Base-by-base conservation (phyloP, 345 rosid genomes). In the Melaleuca alternifolia region DNA sequence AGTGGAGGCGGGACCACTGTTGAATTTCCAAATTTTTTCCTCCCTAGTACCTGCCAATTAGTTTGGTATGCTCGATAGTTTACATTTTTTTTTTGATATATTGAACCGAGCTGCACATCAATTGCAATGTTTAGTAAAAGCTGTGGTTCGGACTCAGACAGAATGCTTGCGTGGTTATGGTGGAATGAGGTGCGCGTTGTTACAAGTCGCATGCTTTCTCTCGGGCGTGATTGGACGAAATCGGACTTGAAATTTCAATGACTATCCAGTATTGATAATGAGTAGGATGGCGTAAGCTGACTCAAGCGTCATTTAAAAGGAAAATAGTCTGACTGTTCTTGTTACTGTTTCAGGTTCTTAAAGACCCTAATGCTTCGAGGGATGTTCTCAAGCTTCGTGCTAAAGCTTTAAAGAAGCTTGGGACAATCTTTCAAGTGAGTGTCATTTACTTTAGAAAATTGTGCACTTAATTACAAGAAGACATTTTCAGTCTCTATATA, bases 371-470 rank as follows among this genome's bases (percentile, higher is more conserved):
- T 75, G 97, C 90, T 44, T 86, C 99, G 51, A 93, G 89, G 89
- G 98, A 94, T 20, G 94, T 92, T 83, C 94, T 95, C 51, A 89
- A 82, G 85, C 85, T 86, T 51, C 93, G 99, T 50, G 98, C 96
- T 54, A 90, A 90, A 85, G 99, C 89, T 11, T 89, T 97, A 92
- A 95, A 91, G 87, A 95, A 93, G 91, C 98, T 97, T 5, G 99
- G 99, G 76, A 91, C 93, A 52, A 90, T 97, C 88, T 97, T 97
- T 90, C 97, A 97, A 89, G 99, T 96, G 85, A 91, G 93, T 89
- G 44, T 82, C 48, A 10, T 81, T 84, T 51, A 61, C 84, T 84
- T 16, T 20, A 24, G 1, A 79, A 81, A 33, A 15, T 18, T 33
- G 20, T 65, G 79, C 79, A 33, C 41, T 59, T 56, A 9, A 59